Evolutionary conservation across 768 basidiomycete genomes (phyloP), one percentile per base, ranked within the genome.

Genomic region (Ramaria sp.): DNA sequence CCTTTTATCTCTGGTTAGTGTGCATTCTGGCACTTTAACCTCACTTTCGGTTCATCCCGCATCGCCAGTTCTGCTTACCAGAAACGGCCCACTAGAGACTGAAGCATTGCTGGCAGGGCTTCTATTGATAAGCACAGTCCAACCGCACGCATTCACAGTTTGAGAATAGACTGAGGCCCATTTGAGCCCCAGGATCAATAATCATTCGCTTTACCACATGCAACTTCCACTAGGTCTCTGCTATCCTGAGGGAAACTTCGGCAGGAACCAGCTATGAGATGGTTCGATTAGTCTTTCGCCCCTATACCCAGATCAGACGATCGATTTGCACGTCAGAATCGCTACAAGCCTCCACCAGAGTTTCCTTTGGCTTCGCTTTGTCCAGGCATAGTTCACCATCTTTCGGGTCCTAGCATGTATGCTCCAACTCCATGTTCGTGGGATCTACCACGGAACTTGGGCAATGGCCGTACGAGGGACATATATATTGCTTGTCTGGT

Each of bases 321-420:
- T 87, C 83, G 85, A 88, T 88, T 88, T 89, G 87, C 87, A 88
- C 83, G 84, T 88, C 87, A 89, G 87, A 88, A 89, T 84, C 82
- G 85, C 87, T 88, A 85, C 83, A 81, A 86, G 83, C 86, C 84
- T 88, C 86, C 86, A 88, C 84, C 86, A 88, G 86, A 86, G 87
- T 89, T 88, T 88, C 85, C 87, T 85, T 85, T 88, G 86, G 85
- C 86, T 88, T 86, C 82, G n/a, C n/a, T n/a, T n/a, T n/a, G n/a
- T n/a, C n/a, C n/a, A n/a, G n/a, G n/a, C n/a, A n/a, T n/a, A n/a
- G n/a, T n/a, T n/a, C n/a, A n/a, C n/a, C n/a, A n/a, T n/a, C n/a
- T n/a, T n/a, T n/a, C n/a, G n/a, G n/a, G n/a, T n/a, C n/a, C n/a
- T n/a, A n/a, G n/a, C n/a, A n/a, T n/a, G n/a, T n/a, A n/a, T n/a